These are phyloP conservation scores for Forsythia viridissima DNA, from an alignment of 257 asterid genomes.

Conservation along the genomic window DNA sequence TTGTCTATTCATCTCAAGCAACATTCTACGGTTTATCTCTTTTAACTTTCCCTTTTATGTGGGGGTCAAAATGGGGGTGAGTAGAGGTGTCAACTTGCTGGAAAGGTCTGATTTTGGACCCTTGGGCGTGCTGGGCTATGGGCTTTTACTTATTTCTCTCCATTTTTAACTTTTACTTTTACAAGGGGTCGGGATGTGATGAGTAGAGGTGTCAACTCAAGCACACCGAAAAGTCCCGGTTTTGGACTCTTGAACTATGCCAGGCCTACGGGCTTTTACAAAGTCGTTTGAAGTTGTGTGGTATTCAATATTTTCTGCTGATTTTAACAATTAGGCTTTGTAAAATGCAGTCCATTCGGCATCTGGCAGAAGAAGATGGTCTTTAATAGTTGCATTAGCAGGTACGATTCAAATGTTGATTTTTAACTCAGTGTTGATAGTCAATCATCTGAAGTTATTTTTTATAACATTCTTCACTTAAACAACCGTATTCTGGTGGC, in stretches of 20 bases:
- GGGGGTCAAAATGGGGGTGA: neutral
- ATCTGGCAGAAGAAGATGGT: constrained; percentile 26
- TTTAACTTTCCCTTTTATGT: neutral
- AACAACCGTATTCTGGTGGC: too few relatives aligned
- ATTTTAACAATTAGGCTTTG: neutral
- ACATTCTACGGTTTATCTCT: neutral
- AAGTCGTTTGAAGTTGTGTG: neutral
- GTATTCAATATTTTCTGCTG: neutral
- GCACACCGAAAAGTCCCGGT: too few relatives aligned
- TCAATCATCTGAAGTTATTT: too few relatives aligned
- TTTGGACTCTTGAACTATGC: too few relatives aligned
- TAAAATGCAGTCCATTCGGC: constrained; percentile 36
- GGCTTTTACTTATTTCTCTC: neutral
- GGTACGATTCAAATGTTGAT: constrained; percentile 22
- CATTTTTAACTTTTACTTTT: neutral
- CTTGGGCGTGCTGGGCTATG: neutral
- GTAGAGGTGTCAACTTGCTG: neutral
- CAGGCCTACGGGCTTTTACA: neutral
- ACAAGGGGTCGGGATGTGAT: too few relatives aligned
- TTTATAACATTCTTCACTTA: too few relatives aligned
- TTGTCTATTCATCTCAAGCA: neutral
- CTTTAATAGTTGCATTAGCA: constrained; percentile 28
- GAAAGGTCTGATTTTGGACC: neutral
- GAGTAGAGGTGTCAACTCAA: too few relatives aligned
- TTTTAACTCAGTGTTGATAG: neutral